Conservation (phyloP, 2,329 filamentous ascomycete species). For the Neocatenulostroma microsporum region DNA sequence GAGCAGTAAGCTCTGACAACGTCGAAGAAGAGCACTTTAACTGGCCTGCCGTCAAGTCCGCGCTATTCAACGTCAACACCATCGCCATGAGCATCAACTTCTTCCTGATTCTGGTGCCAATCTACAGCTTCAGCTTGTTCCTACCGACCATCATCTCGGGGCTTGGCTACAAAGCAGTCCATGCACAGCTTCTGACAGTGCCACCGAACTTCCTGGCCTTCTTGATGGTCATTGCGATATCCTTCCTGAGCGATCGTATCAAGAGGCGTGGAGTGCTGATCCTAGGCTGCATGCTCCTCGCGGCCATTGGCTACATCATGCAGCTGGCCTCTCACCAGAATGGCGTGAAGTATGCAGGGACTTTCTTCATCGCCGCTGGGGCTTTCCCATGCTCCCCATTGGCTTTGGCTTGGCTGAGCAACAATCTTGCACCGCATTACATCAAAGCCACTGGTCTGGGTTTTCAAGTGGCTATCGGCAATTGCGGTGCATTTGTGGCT, state of each 20-base stretch:
- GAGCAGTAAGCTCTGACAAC: slow-evolving; percentile 17
- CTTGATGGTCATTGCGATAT: slow-evolving; percentile 19
- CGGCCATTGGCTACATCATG: slow-evolving; percentile 35
- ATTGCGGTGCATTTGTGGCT: slow-evolving; percentile 39
- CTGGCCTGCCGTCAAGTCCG: slow-evolving; percentile 25
- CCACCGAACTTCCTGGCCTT: slow-evolving; percentile 32
- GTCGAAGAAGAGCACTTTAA: slow-evolving; percentile 29
- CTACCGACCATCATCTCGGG: slow-evolving; percentile 39
- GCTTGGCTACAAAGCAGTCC: slow-evolving; percentile 35
- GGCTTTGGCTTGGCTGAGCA: slow-evolving; percentile 34
- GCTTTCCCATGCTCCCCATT: slow-evolving; percentile 28
- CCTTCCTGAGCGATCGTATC: slow-evolving; percentile 25
- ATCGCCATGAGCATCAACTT: slow-evolving; percentile 27
- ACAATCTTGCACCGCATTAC: slow-evolving; percentile 40
- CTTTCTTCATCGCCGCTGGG: slow-evolving; percentile 32
- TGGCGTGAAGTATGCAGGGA: slow-evolving; percentile 34
- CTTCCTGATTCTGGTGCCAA: slow-evolving; percentile 28
- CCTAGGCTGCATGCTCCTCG: slow-evolving; percentile 18
- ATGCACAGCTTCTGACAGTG: slow-evolving; percentile 34
- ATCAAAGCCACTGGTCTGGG: slow-evolving; percentile 37
- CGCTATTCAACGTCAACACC: slow-evolving; percentile 30
- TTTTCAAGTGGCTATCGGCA: slow-evolving; percentile 36
- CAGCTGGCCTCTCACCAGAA: slow-evolving; percentile 26
- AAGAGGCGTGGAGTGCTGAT: slow-evolving; percentile 30
- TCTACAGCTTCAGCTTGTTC: slow-evolving; percentile 42